Evolutionary conservation across 495 filamentous ascomycete genomes (phyloP).

Genomic region (Podospora conica): DNA sequence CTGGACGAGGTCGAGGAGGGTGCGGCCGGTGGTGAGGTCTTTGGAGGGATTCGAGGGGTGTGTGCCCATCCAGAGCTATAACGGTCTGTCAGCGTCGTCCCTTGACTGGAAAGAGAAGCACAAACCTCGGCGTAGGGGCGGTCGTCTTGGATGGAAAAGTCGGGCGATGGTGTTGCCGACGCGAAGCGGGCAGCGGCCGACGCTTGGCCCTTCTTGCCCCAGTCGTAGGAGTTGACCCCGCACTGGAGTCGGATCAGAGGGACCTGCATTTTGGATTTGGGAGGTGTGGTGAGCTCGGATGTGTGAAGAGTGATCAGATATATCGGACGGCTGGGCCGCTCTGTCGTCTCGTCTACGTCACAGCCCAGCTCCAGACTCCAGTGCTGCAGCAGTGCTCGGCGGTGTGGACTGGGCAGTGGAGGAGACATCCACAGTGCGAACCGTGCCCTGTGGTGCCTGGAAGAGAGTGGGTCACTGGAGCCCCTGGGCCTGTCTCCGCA

Average conservation of each 20-base stretch:
- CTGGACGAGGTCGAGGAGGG: conserved; percentile 82
- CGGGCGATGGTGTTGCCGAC: conserved; percentile 62
- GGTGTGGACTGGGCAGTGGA: not conserved
- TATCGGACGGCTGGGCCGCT: not conserved
- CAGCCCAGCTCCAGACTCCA: no score
- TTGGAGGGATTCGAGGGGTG: conserved; percentile 93
- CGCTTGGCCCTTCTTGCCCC: conserved; percentile 85
- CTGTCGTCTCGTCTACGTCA: not conserved
- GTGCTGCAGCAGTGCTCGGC: not conserved
- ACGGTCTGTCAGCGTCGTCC: conserved; percentile 3
- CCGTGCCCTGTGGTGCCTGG: no score
- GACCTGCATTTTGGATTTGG: conserved; percentile 36
- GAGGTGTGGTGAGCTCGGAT: not conserved
- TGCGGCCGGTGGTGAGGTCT: conserved; percentile 76
- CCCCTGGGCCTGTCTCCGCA: not conserved
- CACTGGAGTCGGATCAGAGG: conserved; percentile 90
- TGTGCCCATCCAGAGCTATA: conserved; percentile 96
- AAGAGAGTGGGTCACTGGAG: no score
- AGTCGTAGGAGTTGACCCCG: conserved; percentile 97
- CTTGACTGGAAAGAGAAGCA: not conserved
- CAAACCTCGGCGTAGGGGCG: conserved; percentile 84
- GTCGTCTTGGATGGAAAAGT: conserved; percentile 70
- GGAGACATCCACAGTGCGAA: not conserved
- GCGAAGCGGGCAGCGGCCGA: conserved; percentile 77
- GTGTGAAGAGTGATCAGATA: not conserved